Percentiles rank a stretch among this genome's conserved stretches.
Evolutionary conservation across 2,329 filamentous ascomycete species (phyloP).

Genomic region (Lachnellula arida): DNA sequence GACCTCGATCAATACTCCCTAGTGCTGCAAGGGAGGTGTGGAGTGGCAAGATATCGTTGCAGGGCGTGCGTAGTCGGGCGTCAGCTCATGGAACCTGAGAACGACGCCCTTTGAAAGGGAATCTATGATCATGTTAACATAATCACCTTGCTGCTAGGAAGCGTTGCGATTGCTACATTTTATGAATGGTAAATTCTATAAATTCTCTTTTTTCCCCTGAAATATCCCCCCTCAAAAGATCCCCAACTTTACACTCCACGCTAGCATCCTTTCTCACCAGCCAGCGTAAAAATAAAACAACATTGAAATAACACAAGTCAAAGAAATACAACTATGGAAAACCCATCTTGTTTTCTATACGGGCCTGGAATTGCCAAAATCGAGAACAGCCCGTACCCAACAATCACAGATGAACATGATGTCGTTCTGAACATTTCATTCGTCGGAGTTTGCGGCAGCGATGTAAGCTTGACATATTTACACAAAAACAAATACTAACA

Average conservation of each 20-base stretch:
- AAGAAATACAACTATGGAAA: slow-evolving; percentile 26
- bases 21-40: no score
- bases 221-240: no score
- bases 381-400: slow-evolving; percentile 39
- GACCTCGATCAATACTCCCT: no score
- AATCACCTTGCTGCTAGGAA: no score
- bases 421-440: slow-evolving; percentile 42
- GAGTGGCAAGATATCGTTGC: no score
- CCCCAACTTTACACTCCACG: no score
- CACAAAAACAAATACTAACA: neutral
- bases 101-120: no score
- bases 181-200: neutral
- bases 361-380: slow-evolving; percentile 41
- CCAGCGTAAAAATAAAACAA: neutral
- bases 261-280: no score
- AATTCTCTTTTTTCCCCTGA: neutral
- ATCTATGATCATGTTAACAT: no score
- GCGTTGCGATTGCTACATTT: neutral
- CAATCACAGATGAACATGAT: slow-evolving; percentile 37
- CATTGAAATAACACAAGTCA: neutral
- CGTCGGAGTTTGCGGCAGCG: slow-evolving; percentile 45
- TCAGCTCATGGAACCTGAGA: no score
- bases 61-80: no score
- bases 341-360: slow-evolving; percentile 44
- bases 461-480: slow-evolving; percentile 34